Evolutionary conservation across 2,329 filamentous ascomycete species (phyloP).

Genomic region (Keithomyces neogunnii): DNA sequence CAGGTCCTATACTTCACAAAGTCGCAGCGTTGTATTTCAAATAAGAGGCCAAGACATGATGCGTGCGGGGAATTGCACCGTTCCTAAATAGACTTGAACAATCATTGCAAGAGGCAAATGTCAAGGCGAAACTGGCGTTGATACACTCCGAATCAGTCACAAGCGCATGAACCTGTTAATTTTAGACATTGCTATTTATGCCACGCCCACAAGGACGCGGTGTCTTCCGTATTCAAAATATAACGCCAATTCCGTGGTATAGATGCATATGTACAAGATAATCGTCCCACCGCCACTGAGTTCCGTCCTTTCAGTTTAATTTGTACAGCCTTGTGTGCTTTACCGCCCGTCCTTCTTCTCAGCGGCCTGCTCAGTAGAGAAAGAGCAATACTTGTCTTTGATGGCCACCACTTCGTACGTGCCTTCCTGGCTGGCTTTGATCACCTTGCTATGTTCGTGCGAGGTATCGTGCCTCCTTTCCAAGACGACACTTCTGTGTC

Average conservation of each 20-base stretch:
- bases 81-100: not conserved
- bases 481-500: constrained; percentile 69
- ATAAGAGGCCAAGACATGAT: too few species aligned
- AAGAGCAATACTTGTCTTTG: constrained; percentile 87
- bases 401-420: constrained; percentile 97
- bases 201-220: not conserved
- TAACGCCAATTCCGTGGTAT: constrained; percentile 9
- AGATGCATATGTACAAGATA: constrained; percentile 19
- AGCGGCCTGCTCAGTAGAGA: constrained; percentile 58
- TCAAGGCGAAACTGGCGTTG: too few species aligned
- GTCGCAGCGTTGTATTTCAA: too few species aligned
- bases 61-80: too few species aligned
- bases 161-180: not conserved
- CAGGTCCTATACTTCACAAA: too few species aligned
- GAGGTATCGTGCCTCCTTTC: constrained; percentile 87
- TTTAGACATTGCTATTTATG: constrained; percentile 1
- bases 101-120: not conserved
- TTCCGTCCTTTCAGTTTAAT: constrained; percentile 6
- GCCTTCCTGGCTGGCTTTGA: constrained; percentile 85
- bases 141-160: not conserved
- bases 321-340: not conserved
- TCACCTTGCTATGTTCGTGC: constrained; percentile 69
- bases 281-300: constrained; percentile 10
- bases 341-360: constrained; percentile 32
- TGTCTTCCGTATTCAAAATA: constrained; percentile 10